Percentiles rank a stretch among this genome's conserved stretches.
Conservation (phyloP, 2,329 filamentous ascomycete genomes). For the Thelonectria rubi region DNA sequence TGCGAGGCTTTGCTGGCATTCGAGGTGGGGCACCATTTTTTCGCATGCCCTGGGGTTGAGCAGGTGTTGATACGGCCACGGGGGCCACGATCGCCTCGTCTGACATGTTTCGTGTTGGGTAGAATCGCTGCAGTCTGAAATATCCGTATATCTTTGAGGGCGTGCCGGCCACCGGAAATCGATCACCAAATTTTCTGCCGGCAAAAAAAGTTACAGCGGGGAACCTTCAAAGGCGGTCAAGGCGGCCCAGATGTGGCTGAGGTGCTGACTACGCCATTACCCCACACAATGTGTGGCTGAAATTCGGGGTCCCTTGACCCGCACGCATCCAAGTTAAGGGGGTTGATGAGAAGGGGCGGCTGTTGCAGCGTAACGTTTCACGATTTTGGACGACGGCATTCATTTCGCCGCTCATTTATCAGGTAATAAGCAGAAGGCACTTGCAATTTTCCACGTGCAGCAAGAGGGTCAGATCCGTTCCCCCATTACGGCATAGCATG, state of each 20-base stretch:
- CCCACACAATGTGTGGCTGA: constrained; percentile 32
- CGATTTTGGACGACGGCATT: constrained; percentile 7
- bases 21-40: constrained; percentile 73
- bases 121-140: constrained; percentile 22
- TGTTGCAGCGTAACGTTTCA: constrained; percentile 32
- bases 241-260: constrained; percentile 30
- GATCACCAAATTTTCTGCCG: constrained; percentile 42
- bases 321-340: constrained; percentile 35
- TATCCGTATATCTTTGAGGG: constrained; percentile 1
- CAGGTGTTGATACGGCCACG: constrained; percentile 47
- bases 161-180: constrained; percentile 22
- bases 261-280: background rate
- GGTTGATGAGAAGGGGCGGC: constrained; percentile 29
- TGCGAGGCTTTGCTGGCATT: background rate
- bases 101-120: constrained; percentile 53
- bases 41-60: constrained; percentile 71
- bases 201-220: constrained; percentile 38
- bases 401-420: constrained; percentile 3
- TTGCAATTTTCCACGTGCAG: constrained; percentile 8
- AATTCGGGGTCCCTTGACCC: constrained; percentile 37
- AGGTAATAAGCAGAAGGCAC: too few relatives aligned
- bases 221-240: constrained; percentile 35
- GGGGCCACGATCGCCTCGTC: constrained; percentile 44
- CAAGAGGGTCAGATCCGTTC: background rate
- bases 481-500: constrained; percentile 4